These are phyloP conservation scores for Fusarium xylarioides DNA, from an alignment of 2,329 filamentous ascomycete genomes.

Conservation along the genomic window DNA sequence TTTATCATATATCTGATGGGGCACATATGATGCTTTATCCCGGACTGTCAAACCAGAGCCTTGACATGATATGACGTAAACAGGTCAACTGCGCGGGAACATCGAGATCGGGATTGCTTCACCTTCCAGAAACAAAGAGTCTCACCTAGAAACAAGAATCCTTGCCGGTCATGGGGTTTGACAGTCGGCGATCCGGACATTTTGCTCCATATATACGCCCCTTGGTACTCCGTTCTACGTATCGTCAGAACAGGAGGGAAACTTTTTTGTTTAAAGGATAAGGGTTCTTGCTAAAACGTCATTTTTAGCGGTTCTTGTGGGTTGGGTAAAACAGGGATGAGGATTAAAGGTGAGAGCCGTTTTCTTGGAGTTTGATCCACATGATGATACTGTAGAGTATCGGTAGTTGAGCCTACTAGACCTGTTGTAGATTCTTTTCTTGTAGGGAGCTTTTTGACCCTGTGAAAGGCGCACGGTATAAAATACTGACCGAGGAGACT, in stretches of 20 bases:
- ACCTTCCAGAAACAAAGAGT: constrained; percentile 5
- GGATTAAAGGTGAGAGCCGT: background rate
- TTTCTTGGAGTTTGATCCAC: constrained; percentile 6
- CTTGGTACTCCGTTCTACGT: background rate
- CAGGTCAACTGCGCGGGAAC: background rate
- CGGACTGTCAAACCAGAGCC: constrained; percentile 7
- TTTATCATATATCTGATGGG: background rate
- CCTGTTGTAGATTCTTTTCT: background rate
- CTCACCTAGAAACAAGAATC: background rate
- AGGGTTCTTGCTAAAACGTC: constrained; percentile 19
- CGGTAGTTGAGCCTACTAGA: background rate
- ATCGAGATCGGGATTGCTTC: constrained; percentile 29
- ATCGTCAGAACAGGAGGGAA: background rate
- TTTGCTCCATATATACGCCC: constrained; percentile 21
- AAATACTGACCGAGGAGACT: background rate
- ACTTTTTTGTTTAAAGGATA: background rate
- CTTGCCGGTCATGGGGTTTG: constrained; percentile 2
- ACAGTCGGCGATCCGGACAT: constrained; percentile 6
- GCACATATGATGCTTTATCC: constrained; percentile 7
- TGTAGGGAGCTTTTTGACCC: background rate
- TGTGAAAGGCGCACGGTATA: constrained; percentile 17
- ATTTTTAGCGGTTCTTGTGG: constrained; percentile 18
- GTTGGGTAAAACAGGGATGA: constrained; percentile 3
- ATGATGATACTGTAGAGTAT: background rate
- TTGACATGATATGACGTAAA: constrained; percentile 31